These are phyloP conservation scores for Stygiomarasmius scandens DNA, from an alignment of 1,284 basidiomycete species.

Conservation along the genomic window DNA sequence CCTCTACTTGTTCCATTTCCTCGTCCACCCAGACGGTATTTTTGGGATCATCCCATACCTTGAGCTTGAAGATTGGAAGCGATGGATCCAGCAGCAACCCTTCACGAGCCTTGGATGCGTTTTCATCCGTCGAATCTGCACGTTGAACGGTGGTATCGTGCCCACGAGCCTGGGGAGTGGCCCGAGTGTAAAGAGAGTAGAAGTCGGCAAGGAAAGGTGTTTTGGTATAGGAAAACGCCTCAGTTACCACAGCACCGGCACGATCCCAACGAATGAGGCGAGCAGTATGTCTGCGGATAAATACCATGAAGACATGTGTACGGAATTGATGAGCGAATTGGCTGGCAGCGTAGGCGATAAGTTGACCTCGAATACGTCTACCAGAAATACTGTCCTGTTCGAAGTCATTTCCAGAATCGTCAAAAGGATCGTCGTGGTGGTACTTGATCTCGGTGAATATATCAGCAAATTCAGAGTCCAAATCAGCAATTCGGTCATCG, in stretches of 20 bases:
- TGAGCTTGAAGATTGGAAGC: background rate
- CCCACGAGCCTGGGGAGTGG: background rate
- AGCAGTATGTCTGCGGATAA: background rate
- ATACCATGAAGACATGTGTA: slow-evolving; percentile 2
- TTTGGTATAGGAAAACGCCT: background rate
- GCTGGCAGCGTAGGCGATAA: background rate
- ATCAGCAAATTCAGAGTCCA: no score
- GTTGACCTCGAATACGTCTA: no score
- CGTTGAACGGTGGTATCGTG: background rate
- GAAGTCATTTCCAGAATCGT: no score
- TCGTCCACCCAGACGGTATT: background rate
- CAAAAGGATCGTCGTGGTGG: no score
- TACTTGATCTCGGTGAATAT: no score
- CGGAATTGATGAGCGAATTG: slow-evolving; percentile 3
- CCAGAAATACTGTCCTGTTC: no score
- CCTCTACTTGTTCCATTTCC: background rate
- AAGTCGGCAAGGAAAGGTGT: background rate
- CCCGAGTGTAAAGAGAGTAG: slow-evolving; percentile 2
- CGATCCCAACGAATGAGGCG: slow-evolving; percentile 2
- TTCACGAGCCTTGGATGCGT: background rate
- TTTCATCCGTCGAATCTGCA: background rate
- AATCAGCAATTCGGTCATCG: no score
- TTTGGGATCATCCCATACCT: background rate
- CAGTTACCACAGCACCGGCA: background rate
- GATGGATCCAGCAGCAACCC: background rate